Percentiles rank a stretch among this genome's conserved stretches.
These are phyloP conservation scores for Endoconidiophora polonica DNA, from an alignment of 2,329 filamentous ascomycete species.

Conservation along the genomic window DNA sequence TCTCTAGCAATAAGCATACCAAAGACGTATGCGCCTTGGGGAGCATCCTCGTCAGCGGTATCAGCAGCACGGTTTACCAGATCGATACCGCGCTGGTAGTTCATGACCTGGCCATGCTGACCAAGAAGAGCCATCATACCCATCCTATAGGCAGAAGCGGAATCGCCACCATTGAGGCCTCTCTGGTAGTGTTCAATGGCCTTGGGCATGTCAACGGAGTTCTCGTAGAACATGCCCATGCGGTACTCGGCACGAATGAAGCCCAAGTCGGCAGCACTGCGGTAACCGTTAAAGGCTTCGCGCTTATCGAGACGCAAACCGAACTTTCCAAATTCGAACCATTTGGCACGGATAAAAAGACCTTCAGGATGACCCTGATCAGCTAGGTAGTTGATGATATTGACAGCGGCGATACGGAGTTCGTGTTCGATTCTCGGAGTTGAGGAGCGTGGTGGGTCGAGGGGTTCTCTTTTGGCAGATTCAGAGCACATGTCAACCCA, in stretches of 20 bases:
- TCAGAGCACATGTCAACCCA: conserved; percentile 77
- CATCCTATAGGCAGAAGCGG: conserved; percentile 69
- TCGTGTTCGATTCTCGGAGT: conserved; percentile 85
- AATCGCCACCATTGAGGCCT: conserved; percentile 66
- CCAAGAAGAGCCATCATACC: conserved; percentile 97
- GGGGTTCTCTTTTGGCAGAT: conserved; percentile 49
- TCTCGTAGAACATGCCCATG: conserved; percentile 96
- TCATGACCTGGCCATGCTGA: conserved; percentile 77
- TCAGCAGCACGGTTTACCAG: conserved; percentile 72
- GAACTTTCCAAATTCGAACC: conserved; percentile 96
- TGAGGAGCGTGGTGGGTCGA: conserved; percentile 40
- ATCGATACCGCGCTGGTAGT: conserved; percentile 61
- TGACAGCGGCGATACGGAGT: conserved; percentile 72
- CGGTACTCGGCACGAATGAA: conserved; percentile 85
- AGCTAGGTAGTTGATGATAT: conserved; percentile 77
- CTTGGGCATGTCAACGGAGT: conserved; percentile 79
- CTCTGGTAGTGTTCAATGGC: conserved; percentile 80
- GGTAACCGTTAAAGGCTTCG: conserved; percentile 79
- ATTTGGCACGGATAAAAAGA: conserved; percentile 87
- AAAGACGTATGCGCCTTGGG: conserved; percentile 87
- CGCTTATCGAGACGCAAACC: conserved; percentile 81
- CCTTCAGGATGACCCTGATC: conserved; percentile 87
- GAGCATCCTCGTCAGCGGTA: conserved; percentile 85
- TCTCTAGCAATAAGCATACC: conserved; percentile 88
- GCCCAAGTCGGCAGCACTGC: conserved; percentile 67